These are phyloP conservation scores for Pseudozyma pruni DNA, from an alignment of 1,284 basidiomycete genomes.

Conservation along the genomic window DNA sequence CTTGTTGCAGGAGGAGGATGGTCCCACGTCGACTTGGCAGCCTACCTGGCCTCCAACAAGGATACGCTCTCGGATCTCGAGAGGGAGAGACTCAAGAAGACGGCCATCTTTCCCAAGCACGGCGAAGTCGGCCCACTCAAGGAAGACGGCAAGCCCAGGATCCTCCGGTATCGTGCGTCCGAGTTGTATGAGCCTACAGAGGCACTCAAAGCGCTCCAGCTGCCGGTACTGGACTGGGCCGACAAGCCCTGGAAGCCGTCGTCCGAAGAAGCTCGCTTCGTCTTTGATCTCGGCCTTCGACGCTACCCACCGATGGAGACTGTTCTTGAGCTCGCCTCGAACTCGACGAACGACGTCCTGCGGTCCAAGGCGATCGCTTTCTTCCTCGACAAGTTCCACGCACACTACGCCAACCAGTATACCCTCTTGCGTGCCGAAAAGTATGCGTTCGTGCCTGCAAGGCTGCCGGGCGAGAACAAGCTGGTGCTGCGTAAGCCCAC, in stretches of 20 bases:
- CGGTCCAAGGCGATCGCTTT: constrained; percentile 58
- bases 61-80: constrained; percentile 78
- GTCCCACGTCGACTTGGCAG: constrained; percentile 69
- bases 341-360: constrained; percentile 13
- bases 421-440: constrained; percentile 43
- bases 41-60: constrained; percentile 81
- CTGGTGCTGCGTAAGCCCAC: constrained; percentile 75
- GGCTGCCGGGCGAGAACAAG: constrained; percentile 70
- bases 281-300: constrained; percentile 81
- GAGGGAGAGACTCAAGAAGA: constrained; percentile 78
- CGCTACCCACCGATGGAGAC: constrained; percentile 78
- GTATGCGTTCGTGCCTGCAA: constrained; percentile 78
- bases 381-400: constrained; percentile 58
- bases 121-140: constrained; percentile 59
- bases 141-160: constrained; percentile 54
- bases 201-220: constrained; percentile 77
- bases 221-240: constrained; percentile 91
- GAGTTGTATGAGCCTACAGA: constrained; percentile 81
- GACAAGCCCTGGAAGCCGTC: constrained; percentile 67
- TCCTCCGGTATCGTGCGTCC: constrained; percentile 57
- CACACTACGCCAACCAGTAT: constrained; percentile 54
- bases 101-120: constrained; percentile 81
- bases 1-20: constrained; percentile 69
- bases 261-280: constrained; percentile 77
- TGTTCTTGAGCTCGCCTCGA: constrained; percentile 68